phyloP scores from a whole-genome alignment of 768 basidiomycete species.

The Coprinopsis marcescibilis region DNA sequence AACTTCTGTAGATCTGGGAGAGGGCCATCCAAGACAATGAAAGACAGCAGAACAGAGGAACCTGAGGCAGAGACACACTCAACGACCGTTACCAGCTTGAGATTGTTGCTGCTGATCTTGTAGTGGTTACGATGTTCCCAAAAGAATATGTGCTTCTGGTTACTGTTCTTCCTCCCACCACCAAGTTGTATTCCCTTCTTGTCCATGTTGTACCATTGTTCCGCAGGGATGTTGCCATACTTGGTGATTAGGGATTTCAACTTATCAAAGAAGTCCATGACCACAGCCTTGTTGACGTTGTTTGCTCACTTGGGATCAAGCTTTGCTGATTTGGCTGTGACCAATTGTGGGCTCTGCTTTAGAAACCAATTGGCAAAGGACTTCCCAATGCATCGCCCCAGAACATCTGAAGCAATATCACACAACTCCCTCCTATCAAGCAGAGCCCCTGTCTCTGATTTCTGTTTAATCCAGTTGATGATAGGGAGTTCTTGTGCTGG shows the following conservation, averaged over 20 bases:
- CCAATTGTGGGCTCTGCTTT: conserved; percentile 14
- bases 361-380: conserved; percentile 13
- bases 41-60: conserved; percentile 16
- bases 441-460: conserved; percentile 2
- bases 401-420: conserved; percentile 9
- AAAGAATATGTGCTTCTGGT: conserved; percentile 18
- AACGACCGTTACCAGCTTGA: conserved; percentile 36
- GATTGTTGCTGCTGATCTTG: conserved; percentile 24
- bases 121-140: conserved; percentile 13
- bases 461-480: conserved; percentile 10
- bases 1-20: too few relatives aligned
- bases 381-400: conserved; percentile 9
- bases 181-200: conserved; percentile 29
- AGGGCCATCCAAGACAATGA: conserved; percentile 27
- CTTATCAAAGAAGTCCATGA: conserved; percentile 13
- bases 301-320: conserved; percentile 6
- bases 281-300: conserved; percentile 2
- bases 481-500: conserved; percentile 4
- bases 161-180: conserved; percentile 20
- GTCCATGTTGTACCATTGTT: conserved; percentile 31
- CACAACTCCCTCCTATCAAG: background rate
- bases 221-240: conserved; percentile 20
- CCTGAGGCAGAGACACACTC: conserved; percentile 34
- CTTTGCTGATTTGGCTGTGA: conserved; percentile 7
- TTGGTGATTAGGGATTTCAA: conserved; percentile 13